Conservation (phyloP, 148 eudicot genomes). For the Heliosperma pusillum region DNA sequence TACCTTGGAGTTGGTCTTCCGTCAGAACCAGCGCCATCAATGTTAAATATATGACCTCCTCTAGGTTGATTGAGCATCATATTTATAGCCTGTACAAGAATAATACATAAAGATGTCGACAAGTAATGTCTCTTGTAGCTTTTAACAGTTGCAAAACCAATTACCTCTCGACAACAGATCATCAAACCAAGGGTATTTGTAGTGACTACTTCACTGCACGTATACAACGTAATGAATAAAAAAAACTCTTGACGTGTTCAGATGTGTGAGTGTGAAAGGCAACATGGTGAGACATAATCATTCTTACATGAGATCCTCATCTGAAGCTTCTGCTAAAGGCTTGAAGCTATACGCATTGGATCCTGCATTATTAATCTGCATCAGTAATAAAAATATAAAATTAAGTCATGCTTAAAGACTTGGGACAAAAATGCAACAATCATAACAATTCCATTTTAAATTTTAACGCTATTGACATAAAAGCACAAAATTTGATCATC, state of each 20-base stretch:
- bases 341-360: slow-evolving; percentile 96
- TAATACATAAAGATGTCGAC: slow-evolving; percentile 9
- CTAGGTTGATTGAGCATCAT: slow-evolving; percentile 83
- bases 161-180: slow-evolving; percentile 98
- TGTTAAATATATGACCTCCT: slow-evolving; percentile 92
- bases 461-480: background rate
- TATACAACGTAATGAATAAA: background rate
- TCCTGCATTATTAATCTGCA: slow-evolving; percentile 99
- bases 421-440: background rate
- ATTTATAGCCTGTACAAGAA: slow-evolving; percentile 66
- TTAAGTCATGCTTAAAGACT: slow-evolving; percentile 19
- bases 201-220: slow-evolving; percentile 83
- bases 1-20: slow-evolving; percentile 99
- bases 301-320: slow-evolving; percentile 87
- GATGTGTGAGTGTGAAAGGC: slow-evolving; percentile 1
- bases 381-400: slow-evolving; percentile 29
- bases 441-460: background rate
- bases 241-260: slow-evolving; percentile 9
- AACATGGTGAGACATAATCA: background rate
- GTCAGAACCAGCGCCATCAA: slow-evolving; percentile 99
- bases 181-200: slow-evolving; percentile 97
- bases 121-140: slow-evolving; percentile 1
- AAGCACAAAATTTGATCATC: background rate
- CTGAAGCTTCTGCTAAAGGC: slow-evolving; percentile 93
- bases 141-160: background rate